Conservation (phyloP, 768 basidiomycete genomes). For the Strobilomyces confusus region DNA sequence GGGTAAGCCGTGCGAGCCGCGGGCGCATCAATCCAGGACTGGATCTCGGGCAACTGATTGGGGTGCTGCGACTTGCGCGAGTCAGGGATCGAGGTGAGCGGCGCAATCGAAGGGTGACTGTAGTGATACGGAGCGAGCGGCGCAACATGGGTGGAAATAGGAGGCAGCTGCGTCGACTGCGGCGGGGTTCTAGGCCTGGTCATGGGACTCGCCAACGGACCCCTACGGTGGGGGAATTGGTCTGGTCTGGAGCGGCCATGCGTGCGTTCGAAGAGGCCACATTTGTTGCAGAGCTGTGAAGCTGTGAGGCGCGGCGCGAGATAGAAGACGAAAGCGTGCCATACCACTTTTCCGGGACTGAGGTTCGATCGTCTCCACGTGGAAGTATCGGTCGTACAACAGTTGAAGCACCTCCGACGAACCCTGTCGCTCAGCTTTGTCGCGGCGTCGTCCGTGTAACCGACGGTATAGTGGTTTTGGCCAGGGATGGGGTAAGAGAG, state of each 20-base stretch:
- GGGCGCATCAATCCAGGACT: conserved; percentile 42
- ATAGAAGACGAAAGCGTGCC: conserved; percentile 13
- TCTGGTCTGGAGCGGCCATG: conserved; percentile 76
- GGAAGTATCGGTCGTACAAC: conserved; percentile 79
- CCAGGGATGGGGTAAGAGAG: conserved; percentile 37
- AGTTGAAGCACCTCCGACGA: conserved; percentile 77
- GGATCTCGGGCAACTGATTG: conserved; percentile 44
- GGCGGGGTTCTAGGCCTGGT: conserved; percentile 49
- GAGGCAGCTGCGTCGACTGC: conserved; percentile 40
- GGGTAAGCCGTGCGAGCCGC: conserved; percentile 26
- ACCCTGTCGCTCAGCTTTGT: conserved; percentile 78
- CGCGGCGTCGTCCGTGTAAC: conserved; percentile 73
- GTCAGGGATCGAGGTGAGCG: conserved; percentile 37
- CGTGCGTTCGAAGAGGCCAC: conserved; percentile 76
- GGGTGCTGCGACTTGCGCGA: conserved; percentile 31
- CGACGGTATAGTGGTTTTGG: conserved; percentile 36
- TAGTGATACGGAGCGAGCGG: conserved; percentile 47
- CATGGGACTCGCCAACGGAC: conserved; percentile 55
- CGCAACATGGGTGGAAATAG: conserved; percentile 39
- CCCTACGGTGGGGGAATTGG: conserved; percentile 78
- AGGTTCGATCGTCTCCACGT: conserved; percentile 78
- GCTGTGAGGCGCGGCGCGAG: conserved; percentile 4
- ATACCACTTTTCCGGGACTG: conserved; percentile 73
- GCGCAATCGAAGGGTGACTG: conserved; percentile 50
- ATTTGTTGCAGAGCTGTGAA: conserved; percentile 53